Base-by-base conservation (phyloP, 257 asterid species). In the Lycium barbarum region DNA sequence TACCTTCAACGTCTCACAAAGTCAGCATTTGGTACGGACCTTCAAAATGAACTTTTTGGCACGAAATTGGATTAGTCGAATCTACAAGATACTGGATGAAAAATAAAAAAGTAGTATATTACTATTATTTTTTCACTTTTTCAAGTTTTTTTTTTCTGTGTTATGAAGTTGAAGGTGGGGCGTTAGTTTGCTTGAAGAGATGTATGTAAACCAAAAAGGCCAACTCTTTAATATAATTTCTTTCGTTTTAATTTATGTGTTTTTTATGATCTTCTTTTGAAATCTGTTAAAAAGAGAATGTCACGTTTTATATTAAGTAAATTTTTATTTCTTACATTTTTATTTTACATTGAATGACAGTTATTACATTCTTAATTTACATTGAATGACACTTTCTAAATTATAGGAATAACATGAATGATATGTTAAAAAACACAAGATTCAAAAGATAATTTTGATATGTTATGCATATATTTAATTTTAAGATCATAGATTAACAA, bases 181-280 rank as follows among this genome's bases (percentile, higher is more conserved):
- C 12, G 51, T 76, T 76, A 76, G 13, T 76, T 76, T 22, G 81
- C 81, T 76, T 26, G 18, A 76, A 76, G 81, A 76, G 62, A 13
- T 76, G 59, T 73, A 20, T 47, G 6, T 74, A 43, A 71, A 17
- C 17, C 59, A 10, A 10, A 73, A 73, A 45, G 10, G 20, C 20
- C 6, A 73, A 47, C 11, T 45, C 40, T 17, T 73, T 26, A 26
- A 73, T 47, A 47, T 47, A 0, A 6, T 68, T 18, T 70, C 3
- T 66, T 5, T 10, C 0, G 6, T 72, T 45, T n/a, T 2, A 47
- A 47, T 72, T 43, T 72, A 45, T 3, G 17, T 47, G 2, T 73
- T 0, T 47, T 47, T 74, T 74, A 22, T 4, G 6, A 40, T 12
- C 47, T 2, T 2, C 0, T 20, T 47, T 73, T 45, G 17, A 47